Evolutionary conservation across 2,329 filamentous ascomycete genomes (phyloP).

Genomic region (Aspergillus ibericus): DNA sequence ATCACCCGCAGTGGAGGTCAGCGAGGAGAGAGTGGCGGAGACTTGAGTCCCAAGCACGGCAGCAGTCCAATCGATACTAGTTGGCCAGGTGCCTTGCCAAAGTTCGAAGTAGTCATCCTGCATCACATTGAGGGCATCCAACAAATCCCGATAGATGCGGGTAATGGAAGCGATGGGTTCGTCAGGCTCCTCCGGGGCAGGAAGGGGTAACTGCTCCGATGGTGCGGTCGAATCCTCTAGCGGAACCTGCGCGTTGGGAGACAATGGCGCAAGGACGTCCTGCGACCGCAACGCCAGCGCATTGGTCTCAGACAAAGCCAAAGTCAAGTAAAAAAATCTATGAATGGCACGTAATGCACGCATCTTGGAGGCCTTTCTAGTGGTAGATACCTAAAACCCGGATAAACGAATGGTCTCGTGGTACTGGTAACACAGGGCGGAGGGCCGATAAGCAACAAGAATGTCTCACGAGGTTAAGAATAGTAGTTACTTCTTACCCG

Average conservation of each 20-base stretch:
- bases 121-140: slow-evolving; percentile 70
- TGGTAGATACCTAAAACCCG: not conserved
- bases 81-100: slow-evolving; percentile 79
- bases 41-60: slow-evolving; percentile 81
- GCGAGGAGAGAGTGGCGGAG: slow-evolving; percentile 68
- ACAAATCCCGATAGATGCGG: slow-evolving; percentile 43
- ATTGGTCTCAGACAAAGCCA: slow-evolving; percentile 22
- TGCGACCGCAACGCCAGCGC: slow-evolving; percentile 34
- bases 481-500: not conserved
- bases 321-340: slow-evolving; percentile 26
- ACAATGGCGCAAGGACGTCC: slow-evolving; percentile 19
- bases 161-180: slow-evolving; percentile 16
- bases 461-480: slow-evolving; percentile 1
- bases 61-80: slow-evolving; percentile 88
- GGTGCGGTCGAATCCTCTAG: slow-evolving; percentile 9
- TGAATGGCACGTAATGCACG: slow-evolving; percentile 17
- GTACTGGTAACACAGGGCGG: not conserved
- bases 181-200: slow-evolving; percentile 19
- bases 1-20: slow-evolving; percentile 59
- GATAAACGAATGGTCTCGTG: not conserved
- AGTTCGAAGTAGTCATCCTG: slow-evolving; percentile 75
- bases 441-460: not conserved
- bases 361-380: slow-evolving; percentile 10
- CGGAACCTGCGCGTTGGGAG: slow-evolving; percentile 14
- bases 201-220: slow-evolving; percentile 14